These are phyloP conservation scores for Picochlorum sp. DNA, from an alignment of 139 green algal genomes.

Conservation along the genomic window DNA sequence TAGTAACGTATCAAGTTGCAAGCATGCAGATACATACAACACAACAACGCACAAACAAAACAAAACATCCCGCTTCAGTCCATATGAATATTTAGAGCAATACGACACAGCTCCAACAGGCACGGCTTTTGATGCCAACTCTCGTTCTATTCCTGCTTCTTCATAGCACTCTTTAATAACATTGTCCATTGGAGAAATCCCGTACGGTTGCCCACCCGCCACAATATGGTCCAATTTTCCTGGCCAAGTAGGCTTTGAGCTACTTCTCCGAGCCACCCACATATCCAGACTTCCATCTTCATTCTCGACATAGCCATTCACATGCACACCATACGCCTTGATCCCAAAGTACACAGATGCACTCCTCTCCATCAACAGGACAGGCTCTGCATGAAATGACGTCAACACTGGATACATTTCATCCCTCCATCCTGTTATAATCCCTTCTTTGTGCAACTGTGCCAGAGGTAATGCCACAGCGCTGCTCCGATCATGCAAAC, in stretches of 20 bases:
- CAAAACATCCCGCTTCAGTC: conserved; percentile 84
- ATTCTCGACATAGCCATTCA: conserved; percentile 75
- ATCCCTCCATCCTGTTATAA: conserved; percentile 79
- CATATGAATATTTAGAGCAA: conserved; percentile 20
- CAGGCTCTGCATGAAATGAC: conserved; percentile 50
- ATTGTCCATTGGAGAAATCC: conserved; percentile 64
- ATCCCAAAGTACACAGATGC: conserved; percentile 81
- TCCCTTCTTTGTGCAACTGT: conserved; percentile 37
- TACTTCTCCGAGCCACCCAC: conserved; percentile 76
- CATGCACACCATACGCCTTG: conserved; percentile 71
- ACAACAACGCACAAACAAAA: conserved; percentile 20
- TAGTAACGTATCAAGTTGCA: background rate
- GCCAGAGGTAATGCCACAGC: conserved; percentile 8
- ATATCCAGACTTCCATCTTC: conserved; percentile 47
- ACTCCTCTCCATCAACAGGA: conserved; percentile 78
- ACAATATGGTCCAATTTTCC: conserved; percentile 91
- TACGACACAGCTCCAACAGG: conserved; percentile 49
- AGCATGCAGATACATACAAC: background rate
- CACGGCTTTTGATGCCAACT: conserved; percentile 46
- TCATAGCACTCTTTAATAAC: conserved; percentile 92
- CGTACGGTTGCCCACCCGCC: conserved; percentile 78
- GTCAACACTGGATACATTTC: conserved; percentile 84
- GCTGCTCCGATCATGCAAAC: background rate
- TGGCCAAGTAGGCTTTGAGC: conserved; percentile 82
- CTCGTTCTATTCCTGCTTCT: conserved; percentile 76